Base-by-base conservation (phyloP, 495 filamentous ascomycete genomes). In the Hypoxylon cercidicola region DNA sequence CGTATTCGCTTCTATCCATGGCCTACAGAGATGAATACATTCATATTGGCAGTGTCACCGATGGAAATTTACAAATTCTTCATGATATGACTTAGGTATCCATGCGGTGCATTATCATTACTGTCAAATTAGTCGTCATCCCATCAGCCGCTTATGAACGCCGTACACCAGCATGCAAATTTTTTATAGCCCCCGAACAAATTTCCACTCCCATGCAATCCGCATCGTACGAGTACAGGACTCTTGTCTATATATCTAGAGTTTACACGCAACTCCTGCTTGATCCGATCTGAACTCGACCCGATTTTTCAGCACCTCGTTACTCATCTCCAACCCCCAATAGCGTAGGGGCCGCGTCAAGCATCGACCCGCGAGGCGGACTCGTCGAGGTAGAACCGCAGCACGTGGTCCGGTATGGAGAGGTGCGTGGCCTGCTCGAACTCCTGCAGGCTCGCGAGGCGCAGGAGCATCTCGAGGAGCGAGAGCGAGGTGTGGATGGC, bases 351-450 rank as follows among this genome's bases (percentile, higher is more conserved):
- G 60, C 1, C 49, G 5, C 60, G 6, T 63, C 59, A 41, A 1
- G 43, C 41, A 12, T 68, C 60, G 0, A 49, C 55, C 7, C 60
- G 59, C 43, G 86, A 85, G 6, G 72, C 49, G 0, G 87, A 90
- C 71, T 97, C 93, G 62, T 91, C 87, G 34, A 99, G 84, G 81
- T 98, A 99, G 80, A 98, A 97, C 56, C 88, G 93, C 13, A 98
- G 82, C 7, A 97, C 84, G 73, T 99, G 92, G 71, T 99, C 96
- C n/a, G 89, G 91, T 68, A 97, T 96, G 32, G 92, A 84, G 28
- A 98, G 85, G 67, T 99, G 96, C 0, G 93, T 92, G 40, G 88
- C 84, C 84, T 99, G 96, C 71, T 97, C 92, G 76, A 95, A 97
- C 80, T 98, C 93, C 74, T 98, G 95, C n/a, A 98, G 84, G 43